Percentiles rank a stretch among this genome's conserved stretches.
These are phyloP conservation scores for Candida morakotiae DNA, from an alignment of 805 yeast genomes.

Conservation along the genomic window DNA sequence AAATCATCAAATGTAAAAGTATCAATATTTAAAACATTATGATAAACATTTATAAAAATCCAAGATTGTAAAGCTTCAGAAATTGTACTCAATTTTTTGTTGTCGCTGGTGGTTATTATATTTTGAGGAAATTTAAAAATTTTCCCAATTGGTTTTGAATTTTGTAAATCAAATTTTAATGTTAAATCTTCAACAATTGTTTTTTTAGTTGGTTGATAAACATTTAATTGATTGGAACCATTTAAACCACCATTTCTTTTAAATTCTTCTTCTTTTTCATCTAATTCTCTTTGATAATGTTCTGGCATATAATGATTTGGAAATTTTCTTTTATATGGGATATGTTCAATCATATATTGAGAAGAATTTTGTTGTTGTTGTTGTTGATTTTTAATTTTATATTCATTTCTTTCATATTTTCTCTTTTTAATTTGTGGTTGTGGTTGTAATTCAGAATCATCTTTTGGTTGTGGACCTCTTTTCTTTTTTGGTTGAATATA, in stretches of 20 bases:
- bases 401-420: background rate
- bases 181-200: slow-evolving; percentile 26
- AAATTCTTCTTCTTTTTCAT: slow-evolving; percentile 9
- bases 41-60: slow-evolving; percentile 71
- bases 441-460: background rate
- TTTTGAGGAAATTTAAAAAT: slow-evolving; percentile 22
- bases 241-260: too few species aligned
- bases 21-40: slow-evolving; percentile 60
- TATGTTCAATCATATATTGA: too few species aligned
- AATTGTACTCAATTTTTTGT: slow-evolving; percentile 14
- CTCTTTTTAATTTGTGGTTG: slow-evolving; percentile 4
- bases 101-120: slow-evolving; percentile 17
- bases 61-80: slow-evolving; percentile 62
- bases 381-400: background rate
- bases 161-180: slow-evolving; percentile 29
- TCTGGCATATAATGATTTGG: slow-evolving; percentile 33
- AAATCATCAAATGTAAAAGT: slow-evolving; percentile 79
- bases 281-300: slow-evolving; percentile 12
- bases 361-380: background rate
- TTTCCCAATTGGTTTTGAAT: slow-evolving; percentile 21
- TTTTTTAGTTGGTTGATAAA: slow-evolving; percentile 25
- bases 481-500: slow-evolving; percentile 9
- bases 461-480: slow-evolving; percentile 4
- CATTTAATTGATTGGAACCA: slow-evolving; percentile 7
- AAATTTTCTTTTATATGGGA: slow-evolving; percentile 15